Evolutionary conservation across 805 yeast species (phyloP), one percentile per base, ranked within the genome.

Genomic region (Wickerhamiella occidentalis): DNA sequence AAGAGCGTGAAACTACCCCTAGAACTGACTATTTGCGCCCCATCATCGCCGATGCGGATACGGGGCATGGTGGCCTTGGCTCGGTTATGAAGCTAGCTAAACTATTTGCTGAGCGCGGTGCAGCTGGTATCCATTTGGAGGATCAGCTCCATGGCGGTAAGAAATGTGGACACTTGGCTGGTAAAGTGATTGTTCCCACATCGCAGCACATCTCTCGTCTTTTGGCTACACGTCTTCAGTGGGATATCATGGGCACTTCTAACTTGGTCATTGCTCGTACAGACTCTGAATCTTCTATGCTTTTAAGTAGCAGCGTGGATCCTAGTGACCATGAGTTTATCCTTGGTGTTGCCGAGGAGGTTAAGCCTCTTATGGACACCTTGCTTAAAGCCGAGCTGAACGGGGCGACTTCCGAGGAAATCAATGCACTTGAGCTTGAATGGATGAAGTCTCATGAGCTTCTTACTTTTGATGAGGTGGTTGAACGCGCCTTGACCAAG

Each of bases 91-190:
- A 78, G 58, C 62, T 77, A 49, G 80, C 82, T 21, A 78, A 79
- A 58, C 59, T 77, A 46, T 78, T 78, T 65, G 82, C 79, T n/a
- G 82, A 78, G 59, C 68, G 69, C 18, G 83, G 83, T 21, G 81
- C 83, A 2, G 78, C 82, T 1, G 82, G 76, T n/a, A 73, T 78
- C 44, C 83, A 78, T 59, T 62, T 76, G 22, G 83, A 78, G 54
- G 83, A 78, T 59, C 80, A 78, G 59, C 64, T 78, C 37, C 80
- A 76, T 51, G 83, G 83, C 35, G 79, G 81, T 41, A 78, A 78
- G 64, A 74, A 77, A 58, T 78, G 82, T 62, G 82, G 82, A 5
- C 82, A 78, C 59, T 58, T 77, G 29, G 74, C 78, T 25, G 83
- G 83, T 3, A 77, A 78, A 51, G 79, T 77, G 1, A 55, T 78